Percentiles rank a stretch among this genome's conserved stretches.
phyloP scores from a whole-genome alignment of 495 filamentous ascomycete genomes.

The Rostrohypoxylon terebratum region DNA sequence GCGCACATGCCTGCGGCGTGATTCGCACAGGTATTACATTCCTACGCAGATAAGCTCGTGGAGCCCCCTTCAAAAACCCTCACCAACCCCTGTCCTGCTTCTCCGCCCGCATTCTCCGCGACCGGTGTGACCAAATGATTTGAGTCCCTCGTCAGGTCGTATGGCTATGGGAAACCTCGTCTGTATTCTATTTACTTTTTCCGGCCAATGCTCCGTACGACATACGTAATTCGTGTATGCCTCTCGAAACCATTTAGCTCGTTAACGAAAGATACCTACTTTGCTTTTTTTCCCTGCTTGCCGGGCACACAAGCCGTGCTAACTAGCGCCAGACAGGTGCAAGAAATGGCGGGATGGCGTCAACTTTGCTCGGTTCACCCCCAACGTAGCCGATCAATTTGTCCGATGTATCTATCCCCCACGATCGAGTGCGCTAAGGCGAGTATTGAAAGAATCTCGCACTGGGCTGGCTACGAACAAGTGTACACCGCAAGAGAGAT shows the following conservation, averaged over 20 bases:
- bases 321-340: slow-evolving; percentile 11
- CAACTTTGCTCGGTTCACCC: slow-evolving; percentile 27
- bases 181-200: slow-evolving; percentile 38
- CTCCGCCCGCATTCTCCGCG: slow-evolving; percentile 15
- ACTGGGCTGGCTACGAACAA: not conserved
- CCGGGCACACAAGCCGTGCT: slow-evolving; percentile 17
- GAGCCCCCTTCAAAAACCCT: slow-evolving; percentile 17
- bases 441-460: not conserved
- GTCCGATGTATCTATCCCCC: slow-evolving; percentile 24
- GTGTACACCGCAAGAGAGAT: slow-evolving; percentile 21
- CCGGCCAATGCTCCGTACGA: slow-evolving; percentile 29
- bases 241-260: not conserved
- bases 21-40: slow-evolving; percentile 42
- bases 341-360: slow-evolving; percentile 31
- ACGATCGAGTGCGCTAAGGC: slow-evolving; percentile 23
- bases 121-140: slow-evolving; percentile 26
- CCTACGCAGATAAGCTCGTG: slow-evolving; percentile 46
- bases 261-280: slow-evolving; percentile 7
- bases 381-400: slow-evolving; percentile 13
- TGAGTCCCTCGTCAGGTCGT: not conserved
- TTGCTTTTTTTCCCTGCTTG: not conserved
- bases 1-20: slow-evolving; percentile 23
- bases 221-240: not conserved
- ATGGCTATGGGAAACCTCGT: slow-evolving; percentile 10
- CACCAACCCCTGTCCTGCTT: slow-evolving; percentile 5